Evolutionary conservation across 2,329 filamentous ascomycete genomes (phyloP).

Genomic region (Ophiocordyceps camponoti-saundersi): DNA sequence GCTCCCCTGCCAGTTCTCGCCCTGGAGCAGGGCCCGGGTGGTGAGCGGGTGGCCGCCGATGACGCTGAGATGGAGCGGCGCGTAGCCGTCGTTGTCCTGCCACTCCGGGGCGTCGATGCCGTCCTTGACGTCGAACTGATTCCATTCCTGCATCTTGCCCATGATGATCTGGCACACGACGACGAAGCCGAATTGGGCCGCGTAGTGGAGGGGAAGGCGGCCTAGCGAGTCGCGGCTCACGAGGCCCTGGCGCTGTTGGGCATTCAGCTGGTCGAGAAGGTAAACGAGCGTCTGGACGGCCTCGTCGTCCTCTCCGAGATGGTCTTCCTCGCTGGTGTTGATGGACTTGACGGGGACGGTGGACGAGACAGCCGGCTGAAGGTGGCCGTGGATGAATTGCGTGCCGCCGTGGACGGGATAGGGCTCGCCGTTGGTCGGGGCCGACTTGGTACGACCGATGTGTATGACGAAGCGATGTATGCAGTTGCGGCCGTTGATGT

Average conservation of each 20-base stretch:
- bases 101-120: constrained; percentile 77
- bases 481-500: constrained; percentile 88
- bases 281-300: constrained; percentile 50
- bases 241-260: constrained; percentile 51
- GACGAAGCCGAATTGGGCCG: constrained; percentile 85
- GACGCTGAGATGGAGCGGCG: constrained; percentile 81
- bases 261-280: constrained; percentile 49
- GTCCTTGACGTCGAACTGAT: constrained; percentile 64
- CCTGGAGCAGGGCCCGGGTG: constrained; percentile 62
- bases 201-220: constrained; percentile 78
- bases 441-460: constrained; percentile 59
- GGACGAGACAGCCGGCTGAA: constrained; percentile 62
- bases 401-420: constrained; percentile 29
- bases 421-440: constrained; percentile 30
- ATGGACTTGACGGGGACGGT: constrained; percentile 40
- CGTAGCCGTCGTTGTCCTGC: constrained; percentile 86
- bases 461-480: constrained; percentile 85
- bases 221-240: constrained; percentile 60
- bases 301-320: constrained; percentile 53
- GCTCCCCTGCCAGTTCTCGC: constrained; percentile 58
- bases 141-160: constrained; percentile 77
- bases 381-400: constrained; percentile 51
- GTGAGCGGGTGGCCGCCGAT: constrained; percentile 81
- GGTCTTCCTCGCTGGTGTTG: constrained; percentile 49
- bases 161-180: constrained; percentile 81